A percentile compares a stretch with the other conserved stretches of the same genome.
Evolutionary conservation across 2,329 filamentous ascomycete genomes (phyloP).

Genomic region (Sclerotinia glacialis): DNA sequence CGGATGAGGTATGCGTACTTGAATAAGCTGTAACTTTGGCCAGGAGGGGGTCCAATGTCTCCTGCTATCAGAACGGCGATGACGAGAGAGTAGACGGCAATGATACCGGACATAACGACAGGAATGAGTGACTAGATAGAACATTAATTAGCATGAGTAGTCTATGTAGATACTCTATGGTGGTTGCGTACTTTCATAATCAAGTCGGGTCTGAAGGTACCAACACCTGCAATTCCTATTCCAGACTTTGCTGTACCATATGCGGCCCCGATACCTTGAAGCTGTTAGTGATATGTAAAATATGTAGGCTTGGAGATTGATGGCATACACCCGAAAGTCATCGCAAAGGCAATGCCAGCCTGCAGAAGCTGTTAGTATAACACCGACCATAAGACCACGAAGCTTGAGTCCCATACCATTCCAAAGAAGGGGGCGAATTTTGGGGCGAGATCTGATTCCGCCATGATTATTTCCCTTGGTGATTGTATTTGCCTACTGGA

Average conservation of each 20-base stretch:
- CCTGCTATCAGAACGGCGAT: constrained; percentile 94
- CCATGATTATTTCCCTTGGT: constrained; percentile 45
- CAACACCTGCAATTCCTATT: constrained; percentile 82
- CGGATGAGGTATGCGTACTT: constrained; percentile 52
- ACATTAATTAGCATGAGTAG: constrained; percentile 12
- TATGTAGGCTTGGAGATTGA: not conserved
- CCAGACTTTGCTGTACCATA: constrained; percentile 87
- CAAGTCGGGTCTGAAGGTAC: constrained; percentile 78
- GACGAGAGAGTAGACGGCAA: constrained; percentile 96
- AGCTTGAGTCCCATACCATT: constrained; percentile 61
- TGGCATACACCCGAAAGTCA: constrained; percentile 76
- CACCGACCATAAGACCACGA: constrained; percentile 19
- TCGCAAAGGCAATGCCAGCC: constrained; percentile 76
- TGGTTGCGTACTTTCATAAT: constrained; percentile 78
- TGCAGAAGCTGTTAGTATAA: constrained; percentile 42
- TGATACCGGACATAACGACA: constrained; percentile 98
- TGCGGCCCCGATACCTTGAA: constrained; percentile 61
- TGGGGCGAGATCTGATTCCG: constrained; percentile 60
- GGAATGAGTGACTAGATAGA: constrained; percentile 65
- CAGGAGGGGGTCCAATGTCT: constrained; percentile 72
- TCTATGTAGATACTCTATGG: not conserved
- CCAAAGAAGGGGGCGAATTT: constrained; percentile 86
- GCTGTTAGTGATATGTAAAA: not conserved
- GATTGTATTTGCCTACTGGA: constrained; percentile 8
- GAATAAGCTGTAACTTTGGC: constrained; percentile 75